A percentile compares a stretch with the other conserved stretches of the same genome.
phyloP scores from a whole-genome alignment of 208 protist genomes.

The Trypanosoma rangeli region DNA sequence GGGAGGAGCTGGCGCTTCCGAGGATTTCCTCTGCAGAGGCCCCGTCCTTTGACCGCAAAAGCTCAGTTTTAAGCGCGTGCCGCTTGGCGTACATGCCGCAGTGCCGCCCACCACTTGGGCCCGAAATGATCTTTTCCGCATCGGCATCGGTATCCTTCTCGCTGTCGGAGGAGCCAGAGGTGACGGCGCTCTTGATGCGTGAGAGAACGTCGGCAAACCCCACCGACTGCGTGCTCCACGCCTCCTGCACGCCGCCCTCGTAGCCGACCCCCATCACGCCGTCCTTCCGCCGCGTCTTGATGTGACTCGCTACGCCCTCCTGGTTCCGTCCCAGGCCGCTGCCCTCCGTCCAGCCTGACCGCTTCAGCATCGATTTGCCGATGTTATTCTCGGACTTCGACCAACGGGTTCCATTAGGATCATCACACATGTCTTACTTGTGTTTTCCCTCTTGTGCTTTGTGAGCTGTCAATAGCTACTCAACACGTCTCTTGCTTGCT shows the following conservation, averaged over 20 bases:
- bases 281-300: constrained; percentile 89
- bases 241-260: constrained; percentile 72
- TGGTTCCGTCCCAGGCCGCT: constrained; percentile 83
- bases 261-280: constrained; percentile 89
- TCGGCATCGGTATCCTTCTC: constrained; percentile 34
- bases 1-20: constrained; percentile 40
- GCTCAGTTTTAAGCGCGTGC: constrained; percentile 83
- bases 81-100: constrained; percentile 86
- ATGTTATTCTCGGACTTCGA: constrained; percentile 75
- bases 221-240: constrained; percentile 86
- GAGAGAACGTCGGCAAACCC: constrained; percentile 85
- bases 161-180: constrained; percentile 28
- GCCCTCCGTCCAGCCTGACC: constrained; percentile 91
- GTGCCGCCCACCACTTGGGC: constrained; percentile 52
- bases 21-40: constrained; percentile 56
- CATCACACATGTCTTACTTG: constrained; percentile 46
- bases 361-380: constrained; percentile 86
- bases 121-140: constrained; percentile 13
- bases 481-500: background rate
- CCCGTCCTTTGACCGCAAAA: constrained; percentile 43
- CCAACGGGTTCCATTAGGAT: constrained; percentile 88
- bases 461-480: background rate
- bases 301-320: constrained; percentile 78
- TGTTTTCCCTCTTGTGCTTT: constrained; percentile 10
- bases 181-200: constrained; percentile 55